A percentile compares a stretch with the other conserved stretches of the same genome.
These are phyloP conservation scores for Onygena corvina DNA, from an alignment of 2,329 filamentous ascomycete genomes.

Conservation along the genomic window DNA sequence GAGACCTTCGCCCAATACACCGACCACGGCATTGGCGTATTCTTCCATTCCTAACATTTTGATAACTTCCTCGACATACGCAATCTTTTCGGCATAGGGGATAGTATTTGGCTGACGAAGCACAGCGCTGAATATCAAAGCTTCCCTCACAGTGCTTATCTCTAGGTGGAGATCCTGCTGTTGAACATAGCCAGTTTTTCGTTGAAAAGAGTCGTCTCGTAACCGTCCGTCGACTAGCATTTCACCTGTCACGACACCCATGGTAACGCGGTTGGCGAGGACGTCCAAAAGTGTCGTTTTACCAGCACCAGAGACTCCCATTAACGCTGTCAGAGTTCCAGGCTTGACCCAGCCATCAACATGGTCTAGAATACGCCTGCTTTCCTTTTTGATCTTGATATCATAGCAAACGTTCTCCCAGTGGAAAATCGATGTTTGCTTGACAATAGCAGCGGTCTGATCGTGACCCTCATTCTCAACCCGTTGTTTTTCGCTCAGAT, in stretches of 20 bases:
- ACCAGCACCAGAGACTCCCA: slow-evolving; percentile 84
- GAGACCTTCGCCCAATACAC: slow-evolving; percentile 67
- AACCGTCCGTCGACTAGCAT: slow-evolving; percentile 70
- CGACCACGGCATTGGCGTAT: slow-evolving; percentile 81
- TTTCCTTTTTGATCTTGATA: slow-evolving; percentile 65
- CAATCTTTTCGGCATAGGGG: slow-evolving; percentile 62
- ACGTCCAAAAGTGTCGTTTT: slow-evolving; percentile 86
- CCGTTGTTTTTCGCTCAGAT: slow-evolving; percentile 12
- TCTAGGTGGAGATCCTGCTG: slow-evolving; percentile 83
- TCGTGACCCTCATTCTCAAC: slow-evolving; percentile 23
- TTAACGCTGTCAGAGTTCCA: slow-evolving; percentile 75
- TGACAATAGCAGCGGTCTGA: slow-evolving; percentile 21
- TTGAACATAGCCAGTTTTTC: slow-evolving; percentile 65
- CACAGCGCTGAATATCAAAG: slow-evolving; percentile 71
- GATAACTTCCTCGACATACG: slow-evolving; percentile 84
- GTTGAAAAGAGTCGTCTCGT: slow-evolving; percentile 65
- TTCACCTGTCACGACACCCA: slow-evolving; percentile 77
- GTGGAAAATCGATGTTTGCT: slow-evolving; percentile 55
- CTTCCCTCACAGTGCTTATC: slow-evolving; percentile 78
- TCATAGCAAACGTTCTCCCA: slow-evolving; percentile 79
- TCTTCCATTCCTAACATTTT: slow-evolving; percentile 82
- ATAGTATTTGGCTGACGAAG: slow-evolving; percentile 70
- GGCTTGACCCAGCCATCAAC: slow-evolving; percentile 92
- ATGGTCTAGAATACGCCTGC: slow-evolving; percentile 65
- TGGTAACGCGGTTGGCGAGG: slow-evolving; percentile 71